A percentile compares a stretch with the other conserved stretches of the same genome.
phyloP scores from a whole-genome alignment of 768 basidiomycete species.

The Suillus subaureus region DNA sequence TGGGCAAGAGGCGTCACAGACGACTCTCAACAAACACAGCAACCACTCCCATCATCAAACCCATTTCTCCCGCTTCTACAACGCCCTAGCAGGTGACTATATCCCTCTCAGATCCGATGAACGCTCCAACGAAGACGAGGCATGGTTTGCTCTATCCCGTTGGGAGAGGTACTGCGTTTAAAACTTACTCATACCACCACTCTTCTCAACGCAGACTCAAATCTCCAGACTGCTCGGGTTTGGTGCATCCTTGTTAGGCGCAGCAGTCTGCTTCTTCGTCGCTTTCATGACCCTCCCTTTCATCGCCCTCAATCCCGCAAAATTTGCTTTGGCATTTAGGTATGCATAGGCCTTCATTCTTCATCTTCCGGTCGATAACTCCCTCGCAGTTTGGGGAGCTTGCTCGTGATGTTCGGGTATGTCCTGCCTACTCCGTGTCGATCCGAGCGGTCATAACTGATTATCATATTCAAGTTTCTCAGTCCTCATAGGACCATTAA shows the following conservation, averaged over 20 bases:
- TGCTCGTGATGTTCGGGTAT: conserved; percentile 95
- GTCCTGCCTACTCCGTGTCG: conserved; percentile 22
- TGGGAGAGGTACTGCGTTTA: conserved; percentile 80
- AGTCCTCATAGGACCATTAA: conserved; percentile 86
- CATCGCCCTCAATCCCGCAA: conserved; percentile 75
- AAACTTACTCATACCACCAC: neutral
- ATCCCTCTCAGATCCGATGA: conserved; percentile 84
- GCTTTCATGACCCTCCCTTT: conserved; percentile 80
- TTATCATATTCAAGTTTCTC: conserved; percentile 56
- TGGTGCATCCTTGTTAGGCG: conserved; percentile 85
- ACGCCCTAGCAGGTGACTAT: conserved; percentile 81
- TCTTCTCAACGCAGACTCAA: neutral
- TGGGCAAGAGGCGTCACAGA: conserved; percentile 78
- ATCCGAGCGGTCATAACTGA: neutral
- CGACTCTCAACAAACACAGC: conserved; percentile 59
- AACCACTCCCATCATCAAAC: conserved; percentile 42
- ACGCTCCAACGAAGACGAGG: conserved; percentile 91
- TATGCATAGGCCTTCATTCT: conserved; percentile 25
- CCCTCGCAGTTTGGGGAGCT: conserved; percentile 69
- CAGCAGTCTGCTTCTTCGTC: conserved; percentile 91
- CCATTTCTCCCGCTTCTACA: conserved; percentile 90
- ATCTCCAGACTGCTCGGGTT: conserved; percentile 80
- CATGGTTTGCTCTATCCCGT: conserved; percentile 87
- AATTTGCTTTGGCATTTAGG: conserved; percentile 92
- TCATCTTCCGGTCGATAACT: neutral